Evolutionary conservation across 2,329 filamentous ascomycete genomes (phyloP), one percentile per base, ranked within the genome.

Genomic region (Helminthosporium solani): DNA sequence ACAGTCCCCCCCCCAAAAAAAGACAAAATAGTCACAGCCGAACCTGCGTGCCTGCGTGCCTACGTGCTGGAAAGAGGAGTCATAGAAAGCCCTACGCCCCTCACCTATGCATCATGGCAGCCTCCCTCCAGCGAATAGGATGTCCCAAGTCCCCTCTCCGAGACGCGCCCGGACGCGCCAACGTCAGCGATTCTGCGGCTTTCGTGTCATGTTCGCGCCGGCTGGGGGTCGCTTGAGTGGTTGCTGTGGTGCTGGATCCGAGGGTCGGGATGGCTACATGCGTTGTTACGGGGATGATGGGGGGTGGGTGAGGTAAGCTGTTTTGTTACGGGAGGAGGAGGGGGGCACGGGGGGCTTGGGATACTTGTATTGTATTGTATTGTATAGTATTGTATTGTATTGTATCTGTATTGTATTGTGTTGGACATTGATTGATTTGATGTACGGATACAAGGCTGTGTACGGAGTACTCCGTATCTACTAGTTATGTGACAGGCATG

Each of bases 161-260:
- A 14, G 28, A 40, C n/a, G 21, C 35, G 23, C 34, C 27, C 15
- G 30, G 30, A 36, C 35, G 46, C 28, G 28, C 28, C 28, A 14
- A 12, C 28, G 38, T 18, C 16, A 30, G 41, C 41, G 15, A 14
- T 25, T 36, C 35, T 40, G 7, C 27, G 38, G 20, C 36, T 42
- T 30, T 33, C 46, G 46, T 48, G 46, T 48, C 37, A 48, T 31
- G 40, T 48, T 48, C 46, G 46, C 37, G 46, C 27, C 25, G 15
- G 33, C 31, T n/a, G 7, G 31, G 31, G 14, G 25, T 7, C 12
- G 25, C 25, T 27, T 27, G 12, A 27, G n/a, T n/a, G n/a, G n/a
- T n/a, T n/a, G n/a, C n/a, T n/a, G n/a, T n/a, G n/a, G n/a, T n/a
- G n/a, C n/a, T n/a, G n/a, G n/a, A n/a, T n/a, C n/a, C n/a, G n/a